Base-by-base conservation (phyloP, 495 filamentous ascomycete species). In the Aspergillus funiculosus region DNA sequence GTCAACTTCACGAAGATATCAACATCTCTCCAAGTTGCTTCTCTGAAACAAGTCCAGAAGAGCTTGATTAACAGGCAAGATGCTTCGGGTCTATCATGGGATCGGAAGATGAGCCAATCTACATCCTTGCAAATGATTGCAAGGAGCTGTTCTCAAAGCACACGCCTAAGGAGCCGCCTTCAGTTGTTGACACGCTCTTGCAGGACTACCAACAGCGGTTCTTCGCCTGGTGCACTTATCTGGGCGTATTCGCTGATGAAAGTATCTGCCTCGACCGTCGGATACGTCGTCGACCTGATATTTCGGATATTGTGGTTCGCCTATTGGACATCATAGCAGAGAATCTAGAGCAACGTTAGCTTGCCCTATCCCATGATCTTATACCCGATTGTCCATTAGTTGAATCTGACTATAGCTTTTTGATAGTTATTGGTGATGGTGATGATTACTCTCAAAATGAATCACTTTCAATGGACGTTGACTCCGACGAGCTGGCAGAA, bases 301-400 rank as follows among this genome's bases (percentile, higher is more conserved):
- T 45, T 10, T 31, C 36, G n/a, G 43, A 45, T 10, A 30, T 36
- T 21, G 43, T 45, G 4, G 31, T 45, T n/a, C 43, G 30, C 37
- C 22, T 45, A 8, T 11, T 45, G 31, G 43, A 37, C 11, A 35
- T 45, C 5, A 45, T 45, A 31, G 14, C 10, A n/a, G 19, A 31
- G 14, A 45, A 37, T 27, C 21, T 45, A n/a, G 5, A 36, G 3
- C 7, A 3, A 7, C 20, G 21, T 27, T 43, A 29, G 15, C 11
- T 29, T 15, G 25, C 25, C 15, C 8, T 41, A 5, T 10, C n/a
- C 32, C 21, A 20, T 19, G 2, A n/a, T n/a, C n/a, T n/a, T n/a
- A n/a, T n/a, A n/a, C n/a, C n/a, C n/a, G n/a, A n/a, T n/a, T n/a
- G n/a, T n/a, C n/a, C n/a, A n/a, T n/a, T n/a, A n/a, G n/a, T n/a